Evolutionary conservation across 257 asterid species (phyloP).

Genomic region (Solanum chaucha): DNA sequence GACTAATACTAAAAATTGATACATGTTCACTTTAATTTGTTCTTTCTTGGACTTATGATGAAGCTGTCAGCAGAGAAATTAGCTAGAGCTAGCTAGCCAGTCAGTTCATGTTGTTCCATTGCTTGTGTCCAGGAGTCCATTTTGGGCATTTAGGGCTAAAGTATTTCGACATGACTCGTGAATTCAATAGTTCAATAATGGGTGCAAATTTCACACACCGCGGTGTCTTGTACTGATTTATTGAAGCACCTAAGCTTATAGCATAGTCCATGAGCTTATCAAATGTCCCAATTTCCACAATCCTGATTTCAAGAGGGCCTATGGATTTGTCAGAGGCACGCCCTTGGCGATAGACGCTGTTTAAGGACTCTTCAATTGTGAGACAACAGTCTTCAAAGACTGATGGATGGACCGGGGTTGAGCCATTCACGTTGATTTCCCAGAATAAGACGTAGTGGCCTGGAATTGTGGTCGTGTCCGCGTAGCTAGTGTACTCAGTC

Average conservation of each 20-base stretch:
- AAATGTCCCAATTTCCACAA: slow-evolving; percentile 29
- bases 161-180: slow-evolving; percentile 11
- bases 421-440: slow-evolving; percentile 13
- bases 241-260: slow-evolving; percentile 28
- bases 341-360: background rate
- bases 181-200: slow-evolving; percentile 21
- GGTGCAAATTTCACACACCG: slow-evolving; percentile 36
- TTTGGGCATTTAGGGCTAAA: slow-evolving; percentile 31
- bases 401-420: slow-evolving; percentile 10
- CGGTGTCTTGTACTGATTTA: slow-evolving; percentile 31
- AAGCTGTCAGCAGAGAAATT: background rate
- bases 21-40: background rate
- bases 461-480: slow-evolving; percentile 25
- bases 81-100: background rate
- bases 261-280: slow-evolving; percentile 38
- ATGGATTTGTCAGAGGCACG: slow-evolving; percentile 13
- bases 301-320: slow-evolving; percentile 27
- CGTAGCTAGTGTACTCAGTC: slow-evolving; percentile 29
- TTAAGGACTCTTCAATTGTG: background rate
- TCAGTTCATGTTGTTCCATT: slow-evolving; percentile 11
- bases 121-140: slow-evolving; percentile 29
- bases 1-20: background rate
- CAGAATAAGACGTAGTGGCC: slow-evolving; percentile 11
- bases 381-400: slow-evolving; percentile 24
- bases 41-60: background rate